Evolutionary conservation across 1,284 basidiomycete genomes (phyloP).

Genomic region (Cystobasidiaceae sp.): DNA sequence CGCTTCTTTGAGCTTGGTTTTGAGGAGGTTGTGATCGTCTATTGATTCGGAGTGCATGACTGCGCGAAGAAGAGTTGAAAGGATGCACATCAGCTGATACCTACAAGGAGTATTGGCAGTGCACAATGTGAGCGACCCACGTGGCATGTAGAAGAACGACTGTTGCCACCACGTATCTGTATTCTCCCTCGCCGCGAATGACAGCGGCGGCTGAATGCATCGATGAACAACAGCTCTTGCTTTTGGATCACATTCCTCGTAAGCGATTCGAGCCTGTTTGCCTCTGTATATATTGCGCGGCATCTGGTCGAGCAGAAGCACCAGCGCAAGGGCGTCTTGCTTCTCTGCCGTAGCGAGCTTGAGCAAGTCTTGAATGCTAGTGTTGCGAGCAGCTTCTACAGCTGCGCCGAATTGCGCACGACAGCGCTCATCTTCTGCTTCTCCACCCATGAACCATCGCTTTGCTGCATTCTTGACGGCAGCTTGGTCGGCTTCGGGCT

Average conservation of each 20-base stretch:
- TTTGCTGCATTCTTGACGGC: background rate
- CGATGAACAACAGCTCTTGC: background rate
- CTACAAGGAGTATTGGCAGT: background rate
- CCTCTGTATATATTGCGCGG: conserved; percentile 32
- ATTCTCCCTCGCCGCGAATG: background rate
- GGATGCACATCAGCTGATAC: background rate
- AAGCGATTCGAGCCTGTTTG: conserved; percentile 27
- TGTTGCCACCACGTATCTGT: conserved; percentile 1
- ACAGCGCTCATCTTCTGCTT: conserved; percentile 9
- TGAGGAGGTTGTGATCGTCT: conserved; percentile 10
- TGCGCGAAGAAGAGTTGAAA: background rate
- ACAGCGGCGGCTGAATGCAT: background rate
- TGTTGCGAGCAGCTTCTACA: conserved; percentile 1
- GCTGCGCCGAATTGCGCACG: conserved; percentile 3
- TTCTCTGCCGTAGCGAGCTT: background rate
- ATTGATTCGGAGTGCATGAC: conserved; percentile 25
- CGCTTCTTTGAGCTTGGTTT: conserved; percentile 21
- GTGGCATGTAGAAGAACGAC: conserved; percentile 23
- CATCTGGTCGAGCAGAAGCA: conserved; percentile 29
- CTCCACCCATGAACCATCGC: conserved; percentile 20
- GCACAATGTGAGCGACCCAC: background rate
- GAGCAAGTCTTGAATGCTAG: background rate
- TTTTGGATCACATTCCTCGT: conserved; percentile 16
- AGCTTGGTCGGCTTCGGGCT: background rate
- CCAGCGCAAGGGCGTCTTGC: conserved; percentile 16